Conservation (phyloP, 2,329 filamentous ascomycete species). For the Nigrospora oryzae region DNA sequence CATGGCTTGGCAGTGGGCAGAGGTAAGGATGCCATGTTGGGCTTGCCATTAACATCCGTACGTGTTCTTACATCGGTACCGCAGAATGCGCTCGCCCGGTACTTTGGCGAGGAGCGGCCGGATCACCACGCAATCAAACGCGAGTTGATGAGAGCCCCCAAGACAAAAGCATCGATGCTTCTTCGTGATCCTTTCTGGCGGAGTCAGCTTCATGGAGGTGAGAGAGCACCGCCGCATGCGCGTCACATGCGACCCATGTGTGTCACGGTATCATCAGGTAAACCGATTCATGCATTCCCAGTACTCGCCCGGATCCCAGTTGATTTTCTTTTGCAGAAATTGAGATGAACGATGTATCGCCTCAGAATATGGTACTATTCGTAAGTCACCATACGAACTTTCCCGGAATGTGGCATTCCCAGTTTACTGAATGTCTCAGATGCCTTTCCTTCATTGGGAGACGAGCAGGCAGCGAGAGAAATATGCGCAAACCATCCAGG, state of each 20-base stretch:
- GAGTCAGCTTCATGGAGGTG: conserved; percentile 21
- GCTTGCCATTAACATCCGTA: not conserved
- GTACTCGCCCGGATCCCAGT: not conserved
- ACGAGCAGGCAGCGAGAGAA: conserved; percentile 21
- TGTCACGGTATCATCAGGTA: conserved; percentile 19
- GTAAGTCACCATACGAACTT: conserved; percentile 6
- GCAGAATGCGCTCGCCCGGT: conserved; percentile 18
- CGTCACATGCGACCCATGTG: conserved; percentile 27
- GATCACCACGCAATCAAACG: conserved; percentile 4
- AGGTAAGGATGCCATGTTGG: conserved; percentile 8
- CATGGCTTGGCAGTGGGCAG: conserved; percentile 13
- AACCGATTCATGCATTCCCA: not conserved
- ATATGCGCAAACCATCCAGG: conserved; percentile 17
- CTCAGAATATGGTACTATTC: conserved; percentile 13
- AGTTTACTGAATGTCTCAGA: conserved; percentile 11
- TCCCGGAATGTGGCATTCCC: too few relatives aligned
- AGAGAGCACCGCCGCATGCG: conserved; percentile 17
- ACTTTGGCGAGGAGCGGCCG: conserved; percentile 14
- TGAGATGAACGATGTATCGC: not conserved
- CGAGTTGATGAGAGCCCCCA: conserved; percentile 1
- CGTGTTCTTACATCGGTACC: not conserved
- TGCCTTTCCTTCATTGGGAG: conserved; percentile 34
- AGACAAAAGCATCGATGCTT: conserved; percentile 13
- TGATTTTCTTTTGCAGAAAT: not conserved
- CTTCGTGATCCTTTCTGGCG: conserved; percentile 23